These are phyloP conservation scores for Zymoseptoria brevis DNA, from an alignment of 2,329 filamentous ascomycete genomes.

Conservation along the genomic window DNA sequence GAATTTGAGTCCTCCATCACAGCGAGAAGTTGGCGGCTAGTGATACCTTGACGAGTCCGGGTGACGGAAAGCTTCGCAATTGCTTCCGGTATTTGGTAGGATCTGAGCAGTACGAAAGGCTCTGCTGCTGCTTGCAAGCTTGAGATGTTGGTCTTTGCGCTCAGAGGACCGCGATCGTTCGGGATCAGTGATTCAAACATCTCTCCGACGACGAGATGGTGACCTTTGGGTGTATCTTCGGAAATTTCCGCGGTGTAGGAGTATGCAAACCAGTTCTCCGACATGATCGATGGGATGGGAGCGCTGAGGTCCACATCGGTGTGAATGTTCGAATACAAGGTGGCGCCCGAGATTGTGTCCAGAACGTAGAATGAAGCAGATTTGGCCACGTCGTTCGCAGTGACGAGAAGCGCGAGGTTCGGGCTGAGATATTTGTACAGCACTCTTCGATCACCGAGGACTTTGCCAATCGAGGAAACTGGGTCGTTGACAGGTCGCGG, in stretches of 20 bases:
- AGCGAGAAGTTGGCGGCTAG: constrained; percentile 71
- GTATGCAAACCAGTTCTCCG: constrained; percentile 95
- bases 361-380: constrained; percentile 68
- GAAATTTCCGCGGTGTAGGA: constrained; percentile 55
- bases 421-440: constrained; percentile 95
- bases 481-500: constrained; percentile 69
- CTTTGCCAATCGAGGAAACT: constrained; percentile 88
- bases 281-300: constrained; percentile 67
- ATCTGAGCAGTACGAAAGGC: constrained; percentile 70
- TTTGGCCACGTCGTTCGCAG: constrained; percentile 51
- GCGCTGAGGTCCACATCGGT: constrained; percentile 65
- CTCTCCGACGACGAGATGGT: constrained; percentile 78
- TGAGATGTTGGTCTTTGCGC: constrained; percentile 63
- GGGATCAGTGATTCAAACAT: constrained; percentile 78
- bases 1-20: constrained; percentile 65
- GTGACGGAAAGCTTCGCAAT: constrained; percentile 75
- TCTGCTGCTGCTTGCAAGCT: constrained; percentile 59
- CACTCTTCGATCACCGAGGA: constrained; percentile 84
- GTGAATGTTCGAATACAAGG: constrained; percentile 65
- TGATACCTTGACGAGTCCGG: constrained; percentile 86
- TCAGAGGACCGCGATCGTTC: constrained; percentile 78
- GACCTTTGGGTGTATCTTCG: constrained; percentile 60
- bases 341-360: constrained; percentile 75
- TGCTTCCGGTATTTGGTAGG: constrained; percentile 72
- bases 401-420: constrained; percentile 70